Evolutionary conservation across 2,329 filamentous ascomycete genomes (phyloP), one percentile per base, ranked within the genome.

Genomic region (Ascochyta fabae): DNA sequence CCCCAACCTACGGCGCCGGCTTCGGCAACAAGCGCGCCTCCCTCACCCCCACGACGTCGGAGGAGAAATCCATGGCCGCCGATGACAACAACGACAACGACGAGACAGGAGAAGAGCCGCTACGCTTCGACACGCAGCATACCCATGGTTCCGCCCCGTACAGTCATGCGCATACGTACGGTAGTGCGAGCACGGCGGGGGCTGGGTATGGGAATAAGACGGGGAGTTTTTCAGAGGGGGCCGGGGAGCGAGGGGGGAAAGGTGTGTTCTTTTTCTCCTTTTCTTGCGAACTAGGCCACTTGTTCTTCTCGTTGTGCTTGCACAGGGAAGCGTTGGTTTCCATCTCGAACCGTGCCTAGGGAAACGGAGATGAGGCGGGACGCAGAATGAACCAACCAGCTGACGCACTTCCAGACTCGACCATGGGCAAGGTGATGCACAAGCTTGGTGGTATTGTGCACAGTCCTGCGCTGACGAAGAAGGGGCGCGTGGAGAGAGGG

Each of bases 391-490:
- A 16, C 35, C 43, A 23, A 15, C 6, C n/a, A 15, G 40, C 48
- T 58, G 41, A 63, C 24, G 47, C 19, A 8, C 29, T 9, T 7
- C 19, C 42, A 65, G 80, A 83, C 66, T 83, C 81, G 46, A 80
- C 79, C 15, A 48, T 84, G 22, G 84, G 84, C 42, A 86, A 84
- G 74, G 53, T 87, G 23, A 75, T 87, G 71, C 83, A 88, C 75
- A 86, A 85, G 78, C 81, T 80, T 6, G 83, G 84, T 8, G 70
- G 73, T 12, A 63, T 82, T 45, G 62, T 87, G 58, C 72, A 80
- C 49, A 84, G 78, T 61, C 75, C 80, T 15, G 75, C 72, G 39
- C 53, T 86, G 12, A 76, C 75, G 50, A 71, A 80, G 61, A 83
- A 81, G 72, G 84, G 84, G 4, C 70, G 73, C 7, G 75, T 73